A percentile compares a stretch with the other conserved stretches of the same genome.
Evolutionary conservation across 2,329 filamentous ascomycete species (phyloP).

Genomic region (Xylaria sp.): DNA sequence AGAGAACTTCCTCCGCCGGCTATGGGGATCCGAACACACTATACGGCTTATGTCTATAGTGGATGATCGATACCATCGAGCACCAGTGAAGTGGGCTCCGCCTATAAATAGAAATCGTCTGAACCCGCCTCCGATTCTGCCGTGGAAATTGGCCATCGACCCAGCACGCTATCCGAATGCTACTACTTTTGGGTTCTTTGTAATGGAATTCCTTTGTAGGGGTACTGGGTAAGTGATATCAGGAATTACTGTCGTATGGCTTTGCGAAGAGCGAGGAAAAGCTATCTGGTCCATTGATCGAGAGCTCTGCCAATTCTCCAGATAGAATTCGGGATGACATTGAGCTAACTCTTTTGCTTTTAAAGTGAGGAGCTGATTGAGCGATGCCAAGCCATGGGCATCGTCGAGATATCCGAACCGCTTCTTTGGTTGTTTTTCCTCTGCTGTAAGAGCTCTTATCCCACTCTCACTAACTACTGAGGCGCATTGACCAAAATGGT

Average conservation of each 20-base stretch:
- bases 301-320: not conserved
- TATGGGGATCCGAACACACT: conserved; percentile 25
- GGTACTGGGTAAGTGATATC: conserved; percentile 9
- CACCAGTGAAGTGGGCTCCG: not conserved
- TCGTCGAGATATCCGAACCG: conserved; percentile 5
- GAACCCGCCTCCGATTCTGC: conserved; percentile 3
- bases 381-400: not conserved
- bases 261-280: not conserved
- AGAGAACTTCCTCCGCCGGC: not conserved
- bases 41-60: conserved; percentile 9
- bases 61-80: not conserved
- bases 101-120: not conserved
- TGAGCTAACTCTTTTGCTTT: not conserved
- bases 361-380: not conserved
- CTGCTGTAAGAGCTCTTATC: conserved; percentile 17
- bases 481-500: not conserved
- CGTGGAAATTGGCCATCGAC: conserved; percentile 1
- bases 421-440: conserved; percentile 25
- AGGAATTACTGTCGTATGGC: not conserved
- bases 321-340: not conserved
- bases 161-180: not conserved
- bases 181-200: not conserved
- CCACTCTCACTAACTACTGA: not conserved
- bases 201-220: conserved; percentile 15
- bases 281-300: not conserved